A percentile compares a stretch with the other conserved stretches of the same genome.
These are phyloP conservation scores for Erodium texanum DNA, from an alignment of 441 rosid species.

Conservation along the genomic window DNA sequence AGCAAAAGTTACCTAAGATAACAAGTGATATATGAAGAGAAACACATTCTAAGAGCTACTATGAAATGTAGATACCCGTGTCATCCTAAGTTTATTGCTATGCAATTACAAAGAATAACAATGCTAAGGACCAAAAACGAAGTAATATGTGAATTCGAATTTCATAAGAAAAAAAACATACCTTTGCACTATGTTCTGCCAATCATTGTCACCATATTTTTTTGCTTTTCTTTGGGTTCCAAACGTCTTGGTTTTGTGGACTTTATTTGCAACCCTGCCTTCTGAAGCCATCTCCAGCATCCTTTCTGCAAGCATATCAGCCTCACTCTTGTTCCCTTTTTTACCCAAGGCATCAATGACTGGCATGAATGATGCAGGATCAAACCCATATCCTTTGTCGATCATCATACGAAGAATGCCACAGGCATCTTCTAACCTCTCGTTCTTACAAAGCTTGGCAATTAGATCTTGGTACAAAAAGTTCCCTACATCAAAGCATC, in stretches of 20 bases:
- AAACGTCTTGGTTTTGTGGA: conserved; percentile 23
- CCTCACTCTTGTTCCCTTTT: conserved; percentile 59
- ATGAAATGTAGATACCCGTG: background rate
- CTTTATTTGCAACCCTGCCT: conserved; percentile 34
- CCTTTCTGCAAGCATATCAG: conserved; percentile 63
- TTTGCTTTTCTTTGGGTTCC: conserved; percentile 25
- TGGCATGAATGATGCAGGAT: conserved; percentile 83
- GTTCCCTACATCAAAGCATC: conserved; percentile 46
- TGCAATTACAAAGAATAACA: conserved; percentile 1
- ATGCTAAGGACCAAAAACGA: background rate
- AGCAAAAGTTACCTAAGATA: background rate
- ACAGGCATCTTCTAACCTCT: conserved; percentile 54
- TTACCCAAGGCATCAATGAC: conserved; percentile 72
- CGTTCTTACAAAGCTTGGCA: conserved; percentile 58
- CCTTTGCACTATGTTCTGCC: conserved; percentile 70
- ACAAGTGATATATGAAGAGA: background rate
- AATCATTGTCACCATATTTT: conserved; percentile 37
- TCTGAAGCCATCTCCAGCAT: conserved; percentile 79
- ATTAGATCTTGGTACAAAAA: conserved; percentile 65
- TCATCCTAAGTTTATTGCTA: background rate
- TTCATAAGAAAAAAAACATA: conserved; percentile 23
- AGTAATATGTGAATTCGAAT: background rate
- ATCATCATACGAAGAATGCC: conserved; percentile 54
- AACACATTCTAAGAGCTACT: background rate
- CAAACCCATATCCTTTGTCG: conserved; percentile 57